Conservation (phyloP, 2,329 filamentous ascomycete species). For the Colletotrichum simmondsii region DNA sequence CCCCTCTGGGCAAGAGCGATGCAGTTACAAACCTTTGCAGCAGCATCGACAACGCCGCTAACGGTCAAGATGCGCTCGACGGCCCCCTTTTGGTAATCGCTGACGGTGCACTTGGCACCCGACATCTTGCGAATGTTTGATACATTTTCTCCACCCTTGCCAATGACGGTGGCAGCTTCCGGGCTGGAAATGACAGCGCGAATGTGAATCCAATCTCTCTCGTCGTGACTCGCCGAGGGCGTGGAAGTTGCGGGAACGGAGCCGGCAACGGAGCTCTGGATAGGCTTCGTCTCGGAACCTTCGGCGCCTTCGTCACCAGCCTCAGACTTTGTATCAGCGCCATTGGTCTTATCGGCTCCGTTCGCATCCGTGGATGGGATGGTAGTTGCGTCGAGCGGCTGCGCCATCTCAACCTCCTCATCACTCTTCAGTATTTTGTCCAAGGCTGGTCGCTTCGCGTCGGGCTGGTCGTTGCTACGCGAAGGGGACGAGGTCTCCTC, state of each 20-base stretch:
- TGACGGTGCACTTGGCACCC: constrained; percentile 97
- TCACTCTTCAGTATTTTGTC: constrained; percentile 87
- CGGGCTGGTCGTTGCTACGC: constrained; percentile 89
- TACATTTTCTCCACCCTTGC: constrained; percentile 98
- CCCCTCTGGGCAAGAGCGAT: background rate
- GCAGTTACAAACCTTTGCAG: constrained; percentile 79
- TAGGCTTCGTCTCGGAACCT: constrained; percentile 60
- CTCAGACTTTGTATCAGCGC: constrained; percentile 65
- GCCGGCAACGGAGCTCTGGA: constrained; percentile 44
- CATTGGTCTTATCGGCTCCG: constrained; percentile 61
- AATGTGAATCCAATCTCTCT: constrained; percentile 96
- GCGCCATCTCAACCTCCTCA: constrained; percentile 60
- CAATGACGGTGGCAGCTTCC: constrained; percentile 97
- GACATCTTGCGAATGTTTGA: constrained; percentile 96
- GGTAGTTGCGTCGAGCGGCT: constrained; percentile 48
- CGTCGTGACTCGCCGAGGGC: constrained; percentile 75
- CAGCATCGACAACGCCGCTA: constrained; percentile 94
- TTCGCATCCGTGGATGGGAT: constrained; percentile 58
- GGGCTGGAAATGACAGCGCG: constrained; percentile 97
- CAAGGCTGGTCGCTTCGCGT: constrained; percentile 95
- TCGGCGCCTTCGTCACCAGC: constrained; percentile 68
- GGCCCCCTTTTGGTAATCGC: constrained; percentile 96
- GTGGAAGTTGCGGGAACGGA: constrained; percentile 53
- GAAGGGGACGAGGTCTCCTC: constrained; percentile 98
- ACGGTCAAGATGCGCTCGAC: constrained; percentile 98